These are phyloP conservation scores for Dictyostelium discoideum DNA, from an alignment of 78 protist genomes.

Conservation along the genomic window DNA sequence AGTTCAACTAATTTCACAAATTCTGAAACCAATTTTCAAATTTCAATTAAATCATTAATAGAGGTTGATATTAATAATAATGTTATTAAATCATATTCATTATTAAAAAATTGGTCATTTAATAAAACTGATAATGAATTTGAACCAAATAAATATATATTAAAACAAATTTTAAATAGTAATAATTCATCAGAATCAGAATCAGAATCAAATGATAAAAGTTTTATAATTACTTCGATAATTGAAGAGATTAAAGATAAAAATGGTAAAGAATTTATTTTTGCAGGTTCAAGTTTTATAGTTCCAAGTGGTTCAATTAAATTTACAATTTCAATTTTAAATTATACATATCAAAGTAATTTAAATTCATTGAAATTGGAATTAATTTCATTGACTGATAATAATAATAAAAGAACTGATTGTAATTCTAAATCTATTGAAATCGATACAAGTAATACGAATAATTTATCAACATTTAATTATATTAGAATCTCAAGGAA, in stretches of 20 bases:
- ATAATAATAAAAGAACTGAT: not conserved
- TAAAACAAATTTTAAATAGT: not conserved
- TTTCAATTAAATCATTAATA: not conserved
- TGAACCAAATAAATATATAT: not conserved
- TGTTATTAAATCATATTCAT: not conserved
- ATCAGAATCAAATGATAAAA: not conserved
- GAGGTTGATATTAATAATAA: not conserved
- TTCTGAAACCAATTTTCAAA: not conserved
- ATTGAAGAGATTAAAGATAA: not conserved
- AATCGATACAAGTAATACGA: not conserved
- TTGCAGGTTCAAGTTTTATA: not conserved
- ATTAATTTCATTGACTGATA: not conserved
- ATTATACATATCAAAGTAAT: not conserved
- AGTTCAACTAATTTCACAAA: not conserved
- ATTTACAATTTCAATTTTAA: not conserved
- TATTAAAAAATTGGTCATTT: not conserved
- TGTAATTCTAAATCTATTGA: not conserved
- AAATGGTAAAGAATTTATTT: not conserved
- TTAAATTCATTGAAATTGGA: conserved; percentile 19
- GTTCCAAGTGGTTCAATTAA: not conserved
- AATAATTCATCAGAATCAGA: not conserved
- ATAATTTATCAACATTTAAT: not conserved
- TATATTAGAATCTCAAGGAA: conserved; percentile 21
- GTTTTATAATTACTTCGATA: not conserved
- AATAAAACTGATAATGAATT: not conserved